Conservation (phyloP, 23 red algal genomes). For the Cyanidiococcus yangmingshanensis region DNA sequence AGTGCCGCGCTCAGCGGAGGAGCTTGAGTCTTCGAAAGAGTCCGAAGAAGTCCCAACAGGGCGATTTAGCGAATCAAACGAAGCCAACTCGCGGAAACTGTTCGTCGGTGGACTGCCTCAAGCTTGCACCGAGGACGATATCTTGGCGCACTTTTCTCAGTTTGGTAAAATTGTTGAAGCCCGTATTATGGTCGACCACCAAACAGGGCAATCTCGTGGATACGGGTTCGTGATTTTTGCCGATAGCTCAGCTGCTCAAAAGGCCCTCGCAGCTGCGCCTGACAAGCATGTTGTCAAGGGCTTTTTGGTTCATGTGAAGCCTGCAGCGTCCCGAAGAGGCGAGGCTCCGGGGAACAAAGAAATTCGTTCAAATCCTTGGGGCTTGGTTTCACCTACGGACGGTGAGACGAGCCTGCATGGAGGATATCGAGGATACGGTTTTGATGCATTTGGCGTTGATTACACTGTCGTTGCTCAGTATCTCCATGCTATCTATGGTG, state of each 20-base stretch:
- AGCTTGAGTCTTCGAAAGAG: not conserved
- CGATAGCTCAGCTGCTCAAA: conserved; percentile 43
- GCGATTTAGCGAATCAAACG: not conserved
- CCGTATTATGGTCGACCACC: conserved; percentile 88
- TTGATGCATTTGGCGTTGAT: not conserved
- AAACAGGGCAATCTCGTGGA: conserved; percentile 79
- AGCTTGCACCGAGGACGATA: conserved; percentile 56
- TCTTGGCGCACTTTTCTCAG: conserved; percentile 55
- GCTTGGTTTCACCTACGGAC: not conserved
- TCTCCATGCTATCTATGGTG: conserved; percentile 6
- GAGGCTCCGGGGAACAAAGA: conserved; percentile 14
- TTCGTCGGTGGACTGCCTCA: conserved; percentile 85
- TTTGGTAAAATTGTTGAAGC: conserved; percentile 65
- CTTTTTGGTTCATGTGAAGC: conserved; percentile 76
- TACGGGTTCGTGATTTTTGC: conserved; percentile 92
- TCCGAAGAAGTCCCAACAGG: not conserved
- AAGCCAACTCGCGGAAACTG: conserved; percentile 32
- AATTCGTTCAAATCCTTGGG: not conserved
- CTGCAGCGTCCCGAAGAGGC: conserved; percentile 50
- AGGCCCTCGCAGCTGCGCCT: conserved; percentile 35
- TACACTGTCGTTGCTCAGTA: not conserved
- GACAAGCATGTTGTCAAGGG: conserved; percentile 62
- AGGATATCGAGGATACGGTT: not conserved
- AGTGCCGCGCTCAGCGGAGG: conserved; percentile 34
- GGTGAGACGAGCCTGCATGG: not conserved